Evolutionary conservation across 371 early-diverging fungal genomes (phyloP), one percentile per base, ranked within the genome.

Genomic region (Syncephalis fuscata): DNA sequence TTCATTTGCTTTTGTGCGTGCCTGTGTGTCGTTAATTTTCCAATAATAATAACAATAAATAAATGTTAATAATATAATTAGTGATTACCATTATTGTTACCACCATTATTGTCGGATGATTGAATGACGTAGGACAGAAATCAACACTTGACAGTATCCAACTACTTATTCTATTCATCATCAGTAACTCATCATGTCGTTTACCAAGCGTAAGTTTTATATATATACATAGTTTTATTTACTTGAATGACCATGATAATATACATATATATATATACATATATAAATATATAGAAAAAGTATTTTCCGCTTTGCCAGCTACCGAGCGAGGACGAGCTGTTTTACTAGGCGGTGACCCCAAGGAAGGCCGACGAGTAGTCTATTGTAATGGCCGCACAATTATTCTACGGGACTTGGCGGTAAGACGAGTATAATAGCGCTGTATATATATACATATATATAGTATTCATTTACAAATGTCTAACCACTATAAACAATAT

Each of bases 351-450:
- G 70, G 70, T 9, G 88, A 88, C 59, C 85, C 92, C n/a, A 80
- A 85, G 50, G 32, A 32, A 32, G 89, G 91, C 27, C 75, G 75
- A 49, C 73, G 70, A 53, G 73, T 96, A 57, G 66, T 87, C 44
- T 96, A 94, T 60, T 78, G 91, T 24, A 92, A 82, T 54, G 95
- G 94, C 22, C 78, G 80, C 52, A 70, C 87, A 4, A 83, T 96
- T 39, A 74, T 88, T 45, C 82, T 96, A 49, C 76, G 94, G 49
- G 76, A 82, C 57, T 58, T 96, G 40, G 74, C 73, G 67, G 89
- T 85, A 68, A 25, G 51, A 23, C 0, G 3, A 17, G 1, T 11
- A 15, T 23, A 7, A n/a, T 3, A 15, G 9, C 2, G 21, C n/a
- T 8, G n/a, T n/a, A n/a, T n/a, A n/a, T 48, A 39, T 3, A 24